phyloP scores from a whole-genome alignment of 495 filamentous ascomycete species.

The Trichoderma orchidacearum region DNA sequence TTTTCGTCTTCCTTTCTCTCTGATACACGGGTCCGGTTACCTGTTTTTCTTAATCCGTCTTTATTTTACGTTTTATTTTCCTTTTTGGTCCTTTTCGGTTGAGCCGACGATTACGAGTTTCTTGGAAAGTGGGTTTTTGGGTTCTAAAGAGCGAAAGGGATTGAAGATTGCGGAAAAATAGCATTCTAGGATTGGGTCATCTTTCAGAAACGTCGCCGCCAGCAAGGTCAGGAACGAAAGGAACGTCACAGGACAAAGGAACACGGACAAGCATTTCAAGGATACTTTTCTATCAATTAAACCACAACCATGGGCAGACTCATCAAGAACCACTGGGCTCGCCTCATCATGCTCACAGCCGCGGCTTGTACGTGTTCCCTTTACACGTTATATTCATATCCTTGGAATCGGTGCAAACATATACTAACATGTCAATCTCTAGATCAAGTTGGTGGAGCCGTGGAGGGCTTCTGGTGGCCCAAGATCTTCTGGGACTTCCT shows the following conservation, averaged over 20 bases:
- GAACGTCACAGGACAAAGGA: conserved; percentile 3
- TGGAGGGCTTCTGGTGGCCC: conserved; percentile 94
- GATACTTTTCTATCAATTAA: conserved; percentile 6
- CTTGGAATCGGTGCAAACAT: not conserved
- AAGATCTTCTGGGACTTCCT: conserved; percentile 98
- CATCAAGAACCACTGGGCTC: conserved; percentile 98
- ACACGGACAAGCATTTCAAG: conserved; percentile 9
- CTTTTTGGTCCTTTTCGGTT: conserved; percentile 3
- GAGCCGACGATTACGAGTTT: conserved; percentile 8
- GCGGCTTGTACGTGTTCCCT: conserved; percentile 53
- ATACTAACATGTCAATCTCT: conserved; percentile 4
- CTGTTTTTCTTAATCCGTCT: conserved; percentile 12
- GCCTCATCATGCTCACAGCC: conserved; percentile 79
- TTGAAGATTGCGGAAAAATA: too few species aligned
- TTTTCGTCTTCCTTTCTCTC: conserved; percentile 14
- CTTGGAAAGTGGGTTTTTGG: too few species aligned
- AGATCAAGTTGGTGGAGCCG: conserved; percentile 74
- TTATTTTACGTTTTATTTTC: conserved; percentile 5
- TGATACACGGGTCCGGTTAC: conserved; percentile 32
- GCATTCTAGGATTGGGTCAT: too few species aligned
- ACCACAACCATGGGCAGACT: conserved; percentile 68
- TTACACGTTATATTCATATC: not conserved
- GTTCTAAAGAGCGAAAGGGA: too few species aligned
- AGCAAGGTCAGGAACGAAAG: not conserved
- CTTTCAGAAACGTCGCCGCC: too few species aligned